These are phyloP conservation scores for Xerocomus cyaneibrunnescens DNA, from an alignment of 1,284 basidiomycete genomes.

Conservation along the genomic window DNA sequence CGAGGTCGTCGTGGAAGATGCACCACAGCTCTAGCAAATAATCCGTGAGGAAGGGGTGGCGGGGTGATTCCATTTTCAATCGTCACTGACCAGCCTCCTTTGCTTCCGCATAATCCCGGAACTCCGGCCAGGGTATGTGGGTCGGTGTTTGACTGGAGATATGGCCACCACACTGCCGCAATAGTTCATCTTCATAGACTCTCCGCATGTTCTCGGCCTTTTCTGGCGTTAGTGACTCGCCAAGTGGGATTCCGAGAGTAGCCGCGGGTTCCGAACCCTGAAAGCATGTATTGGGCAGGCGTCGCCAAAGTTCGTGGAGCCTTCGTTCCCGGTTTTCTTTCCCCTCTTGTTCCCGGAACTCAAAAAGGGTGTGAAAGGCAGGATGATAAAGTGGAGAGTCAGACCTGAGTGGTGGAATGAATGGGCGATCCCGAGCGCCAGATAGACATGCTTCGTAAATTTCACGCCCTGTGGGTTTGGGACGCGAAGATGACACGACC, in stretches of 20 bases:
- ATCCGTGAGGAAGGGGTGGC: slow-evolving; percentile 17
- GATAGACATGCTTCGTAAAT: slow-evolving; percentile 51
- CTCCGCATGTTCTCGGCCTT: slow-evolving; percentile 65
- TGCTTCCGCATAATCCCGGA: slow-evolving; percentile 71
- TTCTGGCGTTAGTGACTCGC: slow-evolving; percentile 56
- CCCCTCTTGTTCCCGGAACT: slow-evolving; percentile 66
- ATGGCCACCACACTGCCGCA: slow-evolving; percentile 58
- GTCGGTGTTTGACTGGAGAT: slow-evolving; percentile 44
- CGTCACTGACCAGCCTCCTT: slow-evolving; percentile 71
- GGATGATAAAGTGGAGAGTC: slow-evolving; percentile 45
- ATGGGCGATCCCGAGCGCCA: slow-evolving; percentile 53
- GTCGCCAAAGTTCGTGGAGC: slow-evolving; percentile 60
- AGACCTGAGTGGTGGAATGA: slow-evolving; percentile 57
- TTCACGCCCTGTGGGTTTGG: slow-evolving; percentile 41
- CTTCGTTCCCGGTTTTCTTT: slow-evolving; percentile 55
- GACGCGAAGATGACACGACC: slow-evolving; percentile 18
- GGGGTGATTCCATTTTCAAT: slow-evolving; percentile 17
- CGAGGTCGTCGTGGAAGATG: slow-evolving; percentile 85
- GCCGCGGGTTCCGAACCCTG: slow-evolving; percentile 30
- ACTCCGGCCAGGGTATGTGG: slow-evolving; percentile 75
- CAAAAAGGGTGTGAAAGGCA: slow-evolving; percentile 51
- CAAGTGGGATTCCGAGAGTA: slow-evolving; percentile 19
- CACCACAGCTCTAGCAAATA: slow-evolving; percentile 74
- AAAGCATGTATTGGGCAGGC: slow-evolving; percentile 43
- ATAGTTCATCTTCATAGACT: slow-evolving; percentile 78